Evolutionary conservation across 306 rosid genomes (phyloP), one percentile per base, ranked within the genome.

Genomic region (Fragaria nilgerrensis): DNA sequence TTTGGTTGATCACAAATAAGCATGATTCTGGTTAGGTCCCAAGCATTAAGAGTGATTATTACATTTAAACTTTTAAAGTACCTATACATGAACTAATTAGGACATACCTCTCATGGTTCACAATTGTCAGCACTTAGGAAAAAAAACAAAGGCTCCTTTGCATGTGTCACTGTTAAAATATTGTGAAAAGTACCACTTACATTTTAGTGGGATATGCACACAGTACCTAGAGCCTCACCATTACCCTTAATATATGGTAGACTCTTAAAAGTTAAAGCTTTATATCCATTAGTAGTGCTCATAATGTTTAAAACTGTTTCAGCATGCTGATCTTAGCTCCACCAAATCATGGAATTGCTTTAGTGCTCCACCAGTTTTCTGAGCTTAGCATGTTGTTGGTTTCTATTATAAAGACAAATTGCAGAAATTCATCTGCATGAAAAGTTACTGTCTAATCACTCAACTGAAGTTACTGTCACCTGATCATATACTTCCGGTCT

Each of bases 1-100:
- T 88, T 80, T 87, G 34, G 86, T 80, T 85, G 82, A 77, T 78
- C 84, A 73, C 72, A 53, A 48, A 58, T 72, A 82, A 80, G 79
- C 75, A 79, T 80, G 89, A 78, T 48, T 58, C 55, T 82, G 75
- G 74, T 69, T 61, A 64, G 65, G 29, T 65, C 39, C 72, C 50
- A 56, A 20, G 29, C 52, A 72, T 77, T 41, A 41, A 69, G 73
- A 75, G 78, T 74, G 67, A 78, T 69, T 19, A 75, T 78, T 53
- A 62, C 71, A 37, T 67, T 58, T 11, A 55, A 55, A 59, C 71
- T 49, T 67, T 56, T 16, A 55, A 55, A 59, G 65, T 47, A 16
- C 22, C 44, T 27, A 14, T 43, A 62, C 78, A 75, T 62, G 71
- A 62, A 48, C 78, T 45, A 29, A 63, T 75, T 29, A 45, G 71